Evolutionary conservation across 176 grass and related monocot genomes (phyloP), one percentile per base, ranked within the genome.

Genomic region (Bromus sterilis): DNA sequence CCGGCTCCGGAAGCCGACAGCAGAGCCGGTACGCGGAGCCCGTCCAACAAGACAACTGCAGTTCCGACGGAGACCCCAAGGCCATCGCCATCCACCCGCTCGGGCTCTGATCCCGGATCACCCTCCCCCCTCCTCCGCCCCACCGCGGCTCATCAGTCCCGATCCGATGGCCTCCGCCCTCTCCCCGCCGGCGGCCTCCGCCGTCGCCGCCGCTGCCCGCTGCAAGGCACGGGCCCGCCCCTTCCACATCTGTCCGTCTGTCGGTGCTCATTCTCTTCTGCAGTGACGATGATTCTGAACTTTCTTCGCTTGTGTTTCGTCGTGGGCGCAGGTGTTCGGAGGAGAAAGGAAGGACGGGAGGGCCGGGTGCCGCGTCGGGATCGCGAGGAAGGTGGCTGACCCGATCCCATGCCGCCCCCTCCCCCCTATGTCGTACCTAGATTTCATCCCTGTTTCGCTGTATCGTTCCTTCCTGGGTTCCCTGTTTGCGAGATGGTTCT

Each of bases 351-450:
- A 4, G 4, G 55, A 43, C 2, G 34, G 40, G 56, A 56, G 56
- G 58, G 36, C 30, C 30, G 83, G 79, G 4, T 82, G 78, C 78
- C 83, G 83, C 57, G 57, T 78, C 0, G 83, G 78, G 56, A 29
- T 82, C 78, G 72, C 73, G 83, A 78, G 88, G 83, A 89, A 89
- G 88, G 88, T 89, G 57, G 21, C 1, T 21, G 10, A 7, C 6
- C 23, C 0, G 1, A 8, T 39, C 11, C 69, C 3, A 7, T 16
- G 18, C 13, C 8, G 36, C 11, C 37, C 7, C 3, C 12, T 12
- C 49, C 5, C 21, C 13, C 16, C n/a, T n/a, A n/a, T 25, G 35
- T 7, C 3, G 71, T 29, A 9, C 4, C 14, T 65, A 56, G n/a
- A n/a, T n/a, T n/a, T n/a, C n/a, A n/a, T n/a, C n/a, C n/a, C n/a